Percentiles rank a stretch among this genome's conserved stretches.
These are phyloP conservation scores for Diplotaxis tenuifolia DNA, from an alignment of 345 rosid genomes.

Conservation along the genomic window DNA sequence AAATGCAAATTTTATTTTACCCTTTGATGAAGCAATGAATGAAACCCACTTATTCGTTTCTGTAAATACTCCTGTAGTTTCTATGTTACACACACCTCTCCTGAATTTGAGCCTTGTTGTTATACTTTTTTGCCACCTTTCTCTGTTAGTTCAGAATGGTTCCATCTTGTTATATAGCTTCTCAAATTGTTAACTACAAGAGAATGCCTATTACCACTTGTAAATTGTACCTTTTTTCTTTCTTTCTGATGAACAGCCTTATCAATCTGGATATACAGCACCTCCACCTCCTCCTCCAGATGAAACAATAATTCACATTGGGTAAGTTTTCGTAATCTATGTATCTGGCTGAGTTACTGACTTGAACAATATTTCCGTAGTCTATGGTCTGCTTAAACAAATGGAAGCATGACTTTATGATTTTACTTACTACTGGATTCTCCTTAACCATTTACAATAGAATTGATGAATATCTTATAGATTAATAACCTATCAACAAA, in stretches of 20 bases:
- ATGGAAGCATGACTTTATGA: background rate
- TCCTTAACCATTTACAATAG: background rate
- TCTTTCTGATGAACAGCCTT: slow-evolving; percentile 45
- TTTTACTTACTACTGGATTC: background rate
- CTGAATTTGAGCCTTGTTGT: background rate
- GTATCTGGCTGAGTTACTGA: background rate
- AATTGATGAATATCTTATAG: background rate
- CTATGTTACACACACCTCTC: slow-evolving; percentile 1
- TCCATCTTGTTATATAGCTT: slow-evolving; percentile 7
- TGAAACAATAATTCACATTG: slow-evolving; percentile 72
- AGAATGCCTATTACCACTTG: background rate
- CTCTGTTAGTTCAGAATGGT: background rate
- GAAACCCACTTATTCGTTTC: background rate
- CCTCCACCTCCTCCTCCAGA: slow-evolving; percentile 66
- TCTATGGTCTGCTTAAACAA: background rate
- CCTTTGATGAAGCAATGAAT: background rate
- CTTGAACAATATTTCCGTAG: background rate
- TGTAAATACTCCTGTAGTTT: background rate
- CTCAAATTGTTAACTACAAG: background rate
- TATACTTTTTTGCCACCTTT: background rate
- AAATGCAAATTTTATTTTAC: background rate
- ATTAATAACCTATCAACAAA: background rate
- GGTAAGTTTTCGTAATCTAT: slow-evolving; percentile 46
- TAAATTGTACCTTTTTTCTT: background rate
- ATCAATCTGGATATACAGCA: slow-evolving; percentile 84